Percentiles rank a stretch among this genome's conserved stretches.
Conservation (phyloP, 2,329 filamentous ascomycete genomes). For the Corynespora cassiicola region DNA sequence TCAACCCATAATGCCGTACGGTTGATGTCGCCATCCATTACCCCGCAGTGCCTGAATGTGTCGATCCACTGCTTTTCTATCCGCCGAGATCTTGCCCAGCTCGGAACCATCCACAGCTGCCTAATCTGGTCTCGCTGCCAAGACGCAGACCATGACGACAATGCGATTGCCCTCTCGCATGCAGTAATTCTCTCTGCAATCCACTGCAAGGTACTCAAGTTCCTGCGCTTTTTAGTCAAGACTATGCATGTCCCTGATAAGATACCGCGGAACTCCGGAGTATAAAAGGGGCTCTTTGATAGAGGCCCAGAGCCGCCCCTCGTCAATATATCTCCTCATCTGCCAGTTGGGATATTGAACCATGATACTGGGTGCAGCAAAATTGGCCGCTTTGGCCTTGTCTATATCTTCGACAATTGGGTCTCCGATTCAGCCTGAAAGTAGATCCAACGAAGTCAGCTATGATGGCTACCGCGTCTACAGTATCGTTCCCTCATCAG, state of each 20-base stretch:
- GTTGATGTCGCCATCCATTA: no score
- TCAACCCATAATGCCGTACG: no score
- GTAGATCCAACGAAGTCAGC: constrained; percentile 7
- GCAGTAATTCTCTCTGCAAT: no score
- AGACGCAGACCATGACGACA: constrained; percentile 20
- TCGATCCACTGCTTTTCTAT: no score
- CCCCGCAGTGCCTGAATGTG: no score
- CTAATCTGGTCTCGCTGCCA: constrained; percentile 21
- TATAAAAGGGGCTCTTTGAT: constrained; percentile 1
- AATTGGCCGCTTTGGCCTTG: constrained; percentile 10
- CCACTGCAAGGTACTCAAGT: no score
- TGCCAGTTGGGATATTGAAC: not conserved
- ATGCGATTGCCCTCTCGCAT: constrained; percentile 18
- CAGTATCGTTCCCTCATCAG: constrained; percentile 20
- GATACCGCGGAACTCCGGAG: constrained; percentile 1
- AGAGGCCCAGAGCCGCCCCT: constrained; percentile 4
- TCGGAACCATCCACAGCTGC: constrained; percentile 20
- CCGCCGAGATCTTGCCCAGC: no score
- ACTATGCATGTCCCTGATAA: no score
- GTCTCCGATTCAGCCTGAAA: constrained; percentile 12
- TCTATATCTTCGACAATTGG: constrained; percentile 18
- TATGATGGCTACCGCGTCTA: constrained; percentile 29
- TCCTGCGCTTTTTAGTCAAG: no score
- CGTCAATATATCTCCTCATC: constrained; percentile 3
- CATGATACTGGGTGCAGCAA: constrained; percentile 11